A percentile compares a stretch with the other conserved stretches of the same genome.
These are phyloP conservation scores for Neofusicoccum sp. DNA, from an alignment of 2,329 filamentous ascomycete species.

Conservation along the genomic window DNA sequence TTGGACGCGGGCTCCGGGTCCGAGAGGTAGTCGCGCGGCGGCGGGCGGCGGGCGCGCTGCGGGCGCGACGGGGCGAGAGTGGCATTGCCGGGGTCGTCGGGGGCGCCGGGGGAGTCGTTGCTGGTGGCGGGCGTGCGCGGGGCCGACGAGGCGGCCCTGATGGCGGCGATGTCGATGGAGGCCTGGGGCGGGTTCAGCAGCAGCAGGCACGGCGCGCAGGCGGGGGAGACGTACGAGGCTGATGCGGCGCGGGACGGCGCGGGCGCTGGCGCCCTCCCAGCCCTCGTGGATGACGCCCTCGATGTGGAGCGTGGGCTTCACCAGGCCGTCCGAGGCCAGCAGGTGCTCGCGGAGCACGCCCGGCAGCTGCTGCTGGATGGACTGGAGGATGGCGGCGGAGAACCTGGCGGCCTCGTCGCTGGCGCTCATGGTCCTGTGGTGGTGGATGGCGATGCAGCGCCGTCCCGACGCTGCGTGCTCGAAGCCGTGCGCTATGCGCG, in stretches of 20 bases:
- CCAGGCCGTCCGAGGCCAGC: not conserved
- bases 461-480: not conserved
- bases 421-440: not conserved
- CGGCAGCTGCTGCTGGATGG: constrained; percentile 6
- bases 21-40: not conserved
- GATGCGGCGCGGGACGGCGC: not conserved
- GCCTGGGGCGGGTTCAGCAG: not conserved
- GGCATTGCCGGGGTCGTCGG: not conserved
- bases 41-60: constrained; percentile 1
- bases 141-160: constrained; percentile 1
- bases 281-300: constrained; percentile 10
- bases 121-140: not conserved
- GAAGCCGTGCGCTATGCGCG: not conserved
- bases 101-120: not conserved
- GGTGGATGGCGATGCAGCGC: not conserved
- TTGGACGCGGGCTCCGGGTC: constrained; percentile 3
- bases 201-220: not conserved
- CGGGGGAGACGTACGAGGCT: not conserved
- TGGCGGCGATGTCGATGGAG: constrained; percentile 8
- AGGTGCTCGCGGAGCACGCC: not conserved
- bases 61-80: not conserved
- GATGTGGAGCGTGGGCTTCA: not conserved
- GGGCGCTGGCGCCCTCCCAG: not conserved
- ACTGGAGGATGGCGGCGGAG: not conserved
- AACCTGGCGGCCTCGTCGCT: constrained; percentile 1